Conservation (phyloP, 2,329 filamentous ascomycete genomes). For the Phaeoacremonium minimum region DNA sequence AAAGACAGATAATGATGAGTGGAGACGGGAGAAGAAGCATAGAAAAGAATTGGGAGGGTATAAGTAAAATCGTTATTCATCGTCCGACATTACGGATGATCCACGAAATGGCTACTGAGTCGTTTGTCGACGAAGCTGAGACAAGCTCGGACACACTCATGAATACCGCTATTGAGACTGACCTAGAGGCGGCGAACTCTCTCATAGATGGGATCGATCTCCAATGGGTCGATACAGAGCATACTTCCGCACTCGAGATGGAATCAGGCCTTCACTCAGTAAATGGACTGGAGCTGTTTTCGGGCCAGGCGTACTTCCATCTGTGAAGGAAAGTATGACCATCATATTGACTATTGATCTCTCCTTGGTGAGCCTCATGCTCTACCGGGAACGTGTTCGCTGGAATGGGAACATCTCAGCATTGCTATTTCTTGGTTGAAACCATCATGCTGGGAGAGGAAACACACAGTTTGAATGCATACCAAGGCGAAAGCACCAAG, state of each 20-base stretch:
- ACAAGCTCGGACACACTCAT: background rate
- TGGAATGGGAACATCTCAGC: too few relatives aligned
- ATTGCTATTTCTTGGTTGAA: too few relatives aligned
- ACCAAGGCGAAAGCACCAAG: too few relatives aligned
- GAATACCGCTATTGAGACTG: background rate
- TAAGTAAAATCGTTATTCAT: constrained; percentile 11
- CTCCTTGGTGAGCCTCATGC: too few relatives aligned
- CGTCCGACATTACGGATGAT: constrained; percentile 13
- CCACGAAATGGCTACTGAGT: constrained; percentile 9
- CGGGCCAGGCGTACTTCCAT: background rate
- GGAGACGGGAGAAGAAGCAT: background rate
- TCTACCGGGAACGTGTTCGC: too few relatives aligned
- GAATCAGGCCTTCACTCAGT: too few relatives aligned
- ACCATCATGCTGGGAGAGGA: too few relatives aligned
- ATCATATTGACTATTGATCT: too few relatives aligned
- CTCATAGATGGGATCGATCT: background rate
- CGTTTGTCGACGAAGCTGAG: constrained; percentile 3
- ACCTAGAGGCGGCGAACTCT: background rate
- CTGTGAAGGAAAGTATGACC: too few relatives aligned
- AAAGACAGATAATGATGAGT: constrained; percentile 6
- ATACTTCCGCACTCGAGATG: background rate
- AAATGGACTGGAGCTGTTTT: background rate
- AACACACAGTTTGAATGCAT: too few relatives aligned
- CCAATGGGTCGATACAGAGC: background rate
- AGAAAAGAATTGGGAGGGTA: constrained; percentile 1